phyloP scores from a whole-genome alignment of 1,139 yeast genomes.

The Zhuliangozyma blackwelliae region DNA sequence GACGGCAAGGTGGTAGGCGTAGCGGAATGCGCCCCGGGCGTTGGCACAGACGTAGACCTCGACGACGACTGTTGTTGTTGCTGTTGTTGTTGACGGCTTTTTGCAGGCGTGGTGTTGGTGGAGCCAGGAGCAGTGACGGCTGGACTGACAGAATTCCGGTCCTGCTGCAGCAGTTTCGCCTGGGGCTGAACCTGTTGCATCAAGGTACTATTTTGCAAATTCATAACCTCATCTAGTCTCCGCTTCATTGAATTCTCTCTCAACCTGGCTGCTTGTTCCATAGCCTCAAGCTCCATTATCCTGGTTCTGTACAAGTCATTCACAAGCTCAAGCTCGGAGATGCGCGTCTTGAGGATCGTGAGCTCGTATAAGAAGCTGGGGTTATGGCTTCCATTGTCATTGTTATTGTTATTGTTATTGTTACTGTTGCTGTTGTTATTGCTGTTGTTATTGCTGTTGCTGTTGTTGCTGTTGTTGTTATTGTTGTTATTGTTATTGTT shows the following conservation, averaged over 20 bases:
- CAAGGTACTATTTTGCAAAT: conserved; percentile 13
- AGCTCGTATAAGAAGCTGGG: conserved; percentile 33
- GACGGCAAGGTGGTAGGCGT: conserved; percentile 7
- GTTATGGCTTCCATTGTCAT: conserved; percentile 9
- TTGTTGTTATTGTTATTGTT: conserved; percentile 8
- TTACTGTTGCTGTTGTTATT: conserved; percentile 7
- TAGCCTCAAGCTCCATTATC: conserved; percentile 73
- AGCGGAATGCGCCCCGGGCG: conserved; percentile 1
- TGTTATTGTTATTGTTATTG: not conserved
- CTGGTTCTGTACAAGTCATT: conserved; percentile 82
- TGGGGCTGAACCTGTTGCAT: conserved; percentile 1
- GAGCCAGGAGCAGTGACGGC: not conserved
- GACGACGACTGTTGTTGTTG: not conserved
- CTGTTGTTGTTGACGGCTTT: conserved; percentile 1
- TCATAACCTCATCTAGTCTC: conserved; percentile 43
- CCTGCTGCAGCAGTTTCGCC: conserved; percentile 2
- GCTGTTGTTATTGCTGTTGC: conserved; percentile 13
- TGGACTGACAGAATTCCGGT: not conserved
- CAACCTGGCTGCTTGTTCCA: conserved; percentile 56
- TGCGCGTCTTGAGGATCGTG: conserved; percentile 63
- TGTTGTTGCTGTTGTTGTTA: conserved; percentile 12
- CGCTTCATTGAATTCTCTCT: conserved; percentile 48
- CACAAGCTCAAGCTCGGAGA: conserved; percentile 85
- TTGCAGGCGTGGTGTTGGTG: not conserved
- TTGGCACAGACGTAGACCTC: too few species aligned